A percentile compares a stretch with the other conserved stretches of the same genome.
Evolutionary conservation across 805 yeast species (phyloP).

Genomic region (Saccharomycopsis fermentans): DNA sequence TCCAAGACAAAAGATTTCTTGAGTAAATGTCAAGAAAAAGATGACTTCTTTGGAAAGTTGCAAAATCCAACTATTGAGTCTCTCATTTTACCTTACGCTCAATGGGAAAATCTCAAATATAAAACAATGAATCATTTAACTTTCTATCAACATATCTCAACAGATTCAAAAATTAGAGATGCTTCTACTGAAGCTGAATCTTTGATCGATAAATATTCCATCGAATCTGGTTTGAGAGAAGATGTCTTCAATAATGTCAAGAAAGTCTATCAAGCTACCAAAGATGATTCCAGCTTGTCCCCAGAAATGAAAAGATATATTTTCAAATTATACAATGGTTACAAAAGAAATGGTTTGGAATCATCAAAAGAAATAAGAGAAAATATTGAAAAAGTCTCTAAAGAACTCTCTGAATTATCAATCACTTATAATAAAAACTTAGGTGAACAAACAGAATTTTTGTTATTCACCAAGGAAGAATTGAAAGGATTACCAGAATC

Average conservation of each 20-base stretch:
- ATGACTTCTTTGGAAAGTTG: constrained; percentile 43
- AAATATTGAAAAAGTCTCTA: constrained; percentile 46
- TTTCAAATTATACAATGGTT: constrained; percentile 46
- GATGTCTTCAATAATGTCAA: constrained; percentile 56
- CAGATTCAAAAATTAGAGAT: constrained; percentile 54
- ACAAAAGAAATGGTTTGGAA: constrained; percentile 60
- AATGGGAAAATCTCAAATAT: constrained; percentile 39
- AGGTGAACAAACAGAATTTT: constrained; percentile 58
- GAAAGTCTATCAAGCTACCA: constrained; percentile 35
- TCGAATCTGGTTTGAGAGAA: constrained; percentile 56
- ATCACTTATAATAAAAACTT: constrained; percentile 53
- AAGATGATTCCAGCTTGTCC: constrained; percentile 28
- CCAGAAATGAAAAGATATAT: constrained; percentile 49
- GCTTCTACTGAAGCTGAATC: constrained; percentile 59
- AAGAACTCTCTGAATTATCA: constrained; percentile 46
- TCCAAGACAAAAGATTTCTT: constrained; percentile 36
- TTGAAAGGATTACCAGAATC: constrained; percentile 66
- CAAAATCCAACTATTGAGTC: constrained; percentile 45
- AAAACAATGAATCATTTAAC: constrained; percentile 42
- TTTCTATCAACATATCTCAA: constrained; percentile 66
- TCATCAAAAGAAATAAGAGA: constrained; percentile 45
- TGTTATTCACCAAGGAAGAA: constrained; percentile 53
- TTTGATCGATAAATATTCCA: constrained; percentile 41
- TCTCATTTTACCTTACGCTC: constrained; percentile 43
- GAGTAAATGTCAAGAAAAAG: constrained; percentile 32